Base-by-base conservation (phyloP, 129 eudicot species). In the Flaveria bidentis region DNA sequence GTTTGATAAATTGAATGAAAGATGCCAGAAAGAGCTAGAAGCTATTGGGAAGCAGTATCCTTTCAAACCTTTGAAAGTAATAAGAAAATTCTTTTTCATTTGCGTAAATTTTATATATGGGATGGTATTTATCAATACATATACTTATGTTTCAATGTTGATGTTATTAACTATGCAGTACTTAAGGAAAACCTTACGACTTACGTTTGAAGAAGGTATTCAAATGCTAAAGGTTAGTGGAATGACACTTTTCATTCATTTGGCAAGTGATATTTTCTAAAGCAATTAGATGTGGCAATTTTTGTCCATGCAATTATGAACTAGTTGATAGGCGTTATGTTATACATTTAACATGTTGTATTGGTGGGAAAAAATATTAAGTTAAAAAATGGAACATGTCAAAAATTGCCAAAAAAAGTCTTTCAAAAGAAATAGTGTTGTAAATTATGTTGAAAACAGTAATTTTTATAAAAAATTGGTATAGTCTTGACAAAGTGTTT, bases 1-100 rank as follows among this genome's bases (percentile, higher is more conserved):
- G 87, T 93, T 93, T 69, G 91, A 93, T 77, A 70, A 76, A 67
- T 72, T 93, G 82, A 93, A 88, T 80, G 83, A 86, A 74, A 90
- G 53, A 46, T 90, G 96, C 81, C 75, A 83, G 57, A 87, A 88
- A 76, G 84, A 84, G 80, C 89, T 93, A 41, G 92, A 86, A 78
- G 91, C 97, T 64, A 85, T 93, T 68, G 84, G 91, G 16, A 88
- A 67, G 81, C 98, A 93, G 80, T 93, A 86, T 65, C 98, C 97
- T 3, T 93, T 93, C 86, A 73, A 68, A 69, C 93, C 91, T 75
- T 69, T 93, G 84, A 90, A 90, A 88, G 98, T 93, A 44, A 47
- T 18, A 67, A 47, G 25, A 20, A 36, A 36, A 53, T 5, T 16
- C 12, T 9, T 9, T 70, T 18, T 18, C n/a, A 9, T 75, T 67